Evolutionary conservation across 2,329 filamentous ascomycete genomes (phyloP).

Genomic region (Pyrenophora graminea): DNA sequence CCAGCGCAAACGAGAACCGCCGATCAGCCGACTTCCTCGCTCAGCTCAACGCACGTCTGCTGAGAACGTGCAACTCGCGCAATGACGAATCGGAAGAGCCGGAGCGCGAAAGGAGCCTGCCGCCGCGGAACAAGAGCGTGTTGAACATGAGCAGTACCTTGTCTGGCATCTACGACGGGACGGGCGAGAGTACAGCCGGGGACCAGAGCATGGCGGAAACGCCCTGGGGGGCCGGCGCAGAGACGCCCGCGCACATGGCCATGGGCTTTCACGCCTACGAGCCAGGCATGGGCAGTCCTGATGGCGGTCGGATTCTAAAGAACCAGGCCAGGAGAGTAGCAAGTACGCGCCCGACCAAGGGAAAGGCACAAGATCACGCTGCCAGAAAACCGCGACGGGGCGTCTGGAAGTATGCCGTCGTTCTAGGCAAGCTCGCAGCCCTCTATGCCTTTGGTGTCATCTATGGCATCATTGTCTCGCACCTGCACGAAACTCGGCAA

Average conservation of each 20-base stretch:
- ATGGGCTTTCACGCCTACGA: constrained; percentile 26
- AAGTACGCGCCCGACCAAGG: constrained; percentile 2
- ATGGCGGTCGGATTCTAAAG: constrained; percentile 33
- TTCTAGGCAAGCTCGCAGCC: constrained; percentile 62
- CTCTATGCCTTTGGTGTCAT: constrained; percentile 79
- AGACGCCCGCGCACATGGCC: constrained; percentile 60
- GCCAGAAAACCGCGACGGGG: constrained; percentile 21
- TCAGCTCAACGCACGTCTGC: constrained; percentile 44
- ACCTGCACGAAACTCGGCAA: constrained; percentile 72
- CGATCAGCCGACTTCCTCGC: constrained; percentile 42
- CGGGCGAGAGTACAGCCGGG: constrained; percentile 28
- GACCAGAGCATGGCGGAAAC: constrained; percentile 62
- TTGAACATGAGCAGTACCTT: constrained; percentile 88
- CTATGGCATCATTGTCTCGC: constrained; percentile 80
- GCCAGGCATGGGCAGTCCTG: constrained; percentile 31
- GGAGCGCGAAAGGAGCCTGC: constrained; percentile 34
- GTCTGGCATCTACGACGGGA: constrained; percentile 78
- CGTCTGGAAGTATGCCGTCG: constrained; percentile 54
- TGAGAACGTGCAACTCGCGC: constrained; percentile 35
- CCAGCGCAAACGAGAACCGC: constrained; percentile 24
- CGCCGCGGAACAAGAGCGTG: constrained; percentile 72
- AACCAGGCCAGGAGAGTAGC: constrained; percentile 17
- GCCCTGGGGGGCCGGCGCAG: constrained; percentile 78
- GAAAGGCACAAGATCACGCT: constrained; percentile 7
- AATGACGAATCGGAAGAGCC: constrained; percentile 27